Evolutionary conservation across 2,329 filamentous ascomycete species (phyloP), one percentile per base, ranked within the genome.

Genomic region (Microdochium trichocladiopsis): DNA sequence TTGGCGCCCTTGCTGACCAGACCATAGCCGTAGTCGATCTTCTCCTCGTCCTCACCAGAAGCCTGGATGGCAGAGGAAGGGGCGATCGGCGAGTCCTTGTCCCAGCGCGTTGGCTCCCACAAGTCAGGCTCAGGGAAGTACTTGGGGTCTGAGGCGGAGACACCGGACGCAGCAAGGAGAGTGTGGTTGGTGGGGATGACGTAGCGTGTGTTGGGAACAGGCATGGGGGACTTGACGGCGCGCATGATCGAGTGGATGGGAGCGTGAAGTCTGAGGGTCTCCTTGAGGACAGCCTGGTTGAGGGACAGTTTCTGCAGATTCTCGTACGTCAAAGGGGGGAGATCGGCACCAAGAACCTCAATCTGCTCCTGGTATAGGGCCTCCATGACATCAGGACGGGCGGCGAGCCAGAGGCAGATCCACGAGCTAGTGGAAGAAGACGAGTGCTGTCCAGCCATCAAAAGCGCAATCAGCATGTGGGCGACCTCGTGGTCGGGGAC

Each of bases 201-300:
- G 65, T 86, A 95, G 60, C 87, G 87, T 43, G 90, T 95, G 58
- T 88, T 88, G 25, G 90, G 84, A 24, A 96, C 81, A 11, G 84
- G 80, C 81, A 96, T 90, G 54, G 92, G 90, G 58, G 83, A 82
- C 75, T 93, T 96, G 68, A 96, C 93, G 61, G 89, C 88, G 62
- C 92, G 90, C 78, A 97, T 83, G 64, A 97, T 95, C 50, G 89
- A 94, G 79, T 96, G 92, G 63, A 97, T 96, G 1, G 92, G 92
- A 1, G 91, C 88, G 69, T 96, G 89, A 16, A 96, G 77, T 57
- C 92, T 88, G 37, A 96, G 85, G 2, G 92, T 95, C 72, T 96
- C 92, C 74, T 93, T 94, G 72, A 96, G 80, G 57, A 95, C 85
- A 61, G 90, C 87, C 61, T 86, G 79, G 75, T 95, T 89, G 21